Percentiles rank a stretch among this genome's conserved stretches.
Conservation (phyloP, 1,284 basidiomycete species). For the Schizopora paradoxa region DNA sequence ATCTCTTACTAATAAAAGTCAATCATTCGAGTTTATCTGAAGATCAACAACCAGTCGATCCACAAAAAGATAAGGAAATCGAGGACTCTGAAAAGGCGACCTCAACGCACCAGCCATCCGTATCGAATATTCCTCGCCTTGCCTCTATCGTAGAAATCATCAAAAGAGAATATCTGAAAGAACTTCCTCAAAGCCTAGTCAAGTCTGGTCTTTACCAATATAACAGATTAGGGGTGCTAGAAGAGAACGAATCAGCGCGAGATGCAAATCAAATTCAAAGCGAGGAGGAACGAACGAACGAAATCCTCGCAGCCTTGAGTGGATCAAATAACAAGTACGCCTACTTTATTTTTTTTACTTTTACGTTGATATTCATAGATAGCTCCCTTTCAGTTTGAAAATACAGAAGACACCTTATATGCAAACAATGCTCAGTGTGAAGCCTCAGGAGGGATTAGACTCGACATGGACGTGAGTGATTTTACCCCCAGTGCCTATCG, state of each 20-base stretch:
- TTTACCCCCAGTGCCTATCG: neutral
- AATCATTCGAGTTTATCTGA: neutral
- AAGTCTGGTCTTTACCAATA: conserved; percentile 72
- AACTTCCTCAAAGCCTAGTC: conserved; percentile 35
- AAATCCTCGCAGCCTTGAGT: conserved; percentile 28
- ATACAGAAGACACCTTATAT: conserved; percentile 68
- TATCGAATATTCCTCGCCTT: conserved; percentile 56
- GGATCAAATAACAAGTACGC: conserved; percentile 58
- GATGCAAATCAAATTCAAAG: conserved; percentile 24
- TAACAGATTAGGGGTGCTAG: conserved; percentile 62
- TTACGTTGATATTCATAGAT: neutral
- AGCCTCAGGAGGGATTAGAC: conserved; percentile 39
- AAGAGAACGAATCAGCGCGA: conserved; percentile 31
- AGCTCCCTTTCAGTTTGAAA: conserved; percentile 42
- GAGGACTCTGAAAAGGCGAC: conserved; percentile 9
- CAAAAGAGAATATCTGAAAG: conserved; percentile 71
- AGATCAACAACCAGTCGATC: conserved; percentile 7
- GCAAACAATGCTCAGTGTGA: conserved; percentile 61
- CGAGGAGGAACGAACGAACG: conserved; percentile 31
- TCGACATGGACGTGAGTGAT: conserved; percentile 45
- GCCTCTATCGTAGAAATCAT: conserved; percentile 79
- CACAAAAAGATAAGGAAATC: conserved; percentile 6
- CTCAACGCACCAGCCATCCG: conserved; percentile 29
- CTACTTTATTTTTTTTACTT: conserved; percentile 1
- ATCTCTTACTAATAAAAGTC: conserved; percentile 2